A percentile compares a stretch with the other conserved stretches of the same genome.
Evolutionary conservation across 169 alveolate species (phyloP).

Genomic region (Plasmodium vivax): DNA sequence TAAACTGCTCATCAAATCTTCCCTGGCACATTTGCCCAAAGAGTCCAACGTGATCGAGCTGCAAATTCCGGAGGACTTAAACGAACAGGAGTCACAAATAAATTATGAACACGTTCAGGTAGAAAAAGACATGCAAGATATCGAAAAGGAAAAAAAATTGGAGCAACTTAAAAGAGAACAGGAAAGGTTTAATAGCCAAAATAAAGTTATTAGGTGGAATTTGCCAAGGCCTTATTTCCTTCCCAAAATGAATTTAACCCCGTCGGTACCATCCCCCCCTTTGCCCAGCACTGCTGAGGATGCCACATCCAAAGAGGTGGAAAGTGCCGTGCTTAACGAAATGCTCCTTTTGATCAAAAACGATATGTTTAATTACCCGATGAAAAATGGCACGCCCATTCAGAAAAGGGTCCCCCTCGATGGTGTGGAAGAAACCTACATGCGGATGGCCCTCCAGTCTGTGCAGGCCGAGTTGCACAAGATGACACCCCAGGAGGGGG

Average conservation of each 20-base stretch:
- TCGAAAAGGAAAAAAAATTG: conserved; percentile 33
- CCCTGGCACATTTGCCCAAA: conserved; percentile 81
- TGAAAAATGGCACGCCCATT: conserved; percentile 43
- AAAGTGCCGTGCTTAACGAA: conserved; percentile 25
- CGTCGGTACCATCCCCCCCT: background rate
- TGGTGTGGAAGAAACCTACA: background rate
- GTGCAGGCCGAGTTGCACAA: conserved; percentile 68
- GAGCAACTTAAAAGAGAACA: conserved; percentile 19
- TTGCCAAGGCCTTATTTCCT: conserved; percentile 62
- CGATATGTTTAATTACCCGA: conserved; percentile 71
- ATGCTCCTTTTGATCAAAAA: conserved; percentile 33
- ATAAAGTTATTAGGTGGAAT: conserved; percentile 68
- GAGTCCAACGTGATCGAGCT: conserved; percentile 81
- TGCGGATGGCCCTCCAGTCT: conserved; percentile 8
- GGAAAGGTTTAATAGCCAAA: conserved; percentile 58
- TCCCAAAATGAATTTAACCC: conserved; percentile 18
- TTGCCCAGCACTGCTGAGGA: background rate
- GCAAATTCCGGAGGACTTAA: conserved; percentile 63
- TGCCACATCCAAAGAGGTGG: background rate
- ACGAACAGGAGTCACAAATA: conserved; percentile 11
- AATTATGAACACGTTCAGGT: conserved; percentile 65
- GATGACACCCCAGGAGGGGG: background rate
- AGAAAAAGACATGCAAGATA: conserved; percentile 64
- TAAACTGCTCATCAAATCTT: conserved; percentile 81
- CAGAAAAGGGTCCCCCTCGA: conserved; percentile 43